Base-by-base conservation (phyloP, 306 rosid species). In the Casuarina equisetifolia region DNA sequence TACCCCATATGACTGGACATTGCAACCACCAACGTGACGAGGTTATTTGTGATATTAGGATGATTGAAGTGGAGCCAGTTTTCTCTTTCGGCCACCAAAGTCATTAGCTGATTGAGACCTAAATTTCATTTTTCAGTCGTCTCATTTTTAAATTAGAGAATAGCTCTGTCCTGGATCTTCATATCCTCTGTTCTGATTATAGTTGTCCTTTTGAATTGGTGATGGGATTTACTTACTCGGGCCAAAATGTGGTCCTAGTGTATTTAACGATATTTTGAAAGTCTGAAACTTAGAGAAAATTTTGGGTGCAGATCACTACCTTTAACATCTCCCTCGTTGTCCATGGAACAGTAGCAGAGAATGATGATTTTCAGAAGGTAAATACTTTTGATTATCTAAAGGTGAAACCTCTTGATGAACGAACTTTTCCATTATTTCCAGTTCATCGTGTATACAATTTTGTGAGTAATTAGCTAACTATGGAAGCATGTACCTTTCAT, bases 301-400 rank as follows among this genome's bases (percentile, higher is more conserved):
- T 78, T 42, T 76, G 62, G 45, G 71, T 85, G 85, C 95, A 94
- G 98, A 73, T 94, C 81, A 89, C 95, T 9, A 92, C 98, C 25
- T 94, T 94, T 78, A 82, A 92, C 89, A 94, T 94, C 82, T 94
- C 98, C 72, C 71, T 85, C 66, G 98, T 94, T 66, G 93, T 89
- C 42, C 98, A 94, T 67, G 98, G 97, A 70, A 94, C 97, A n/a
- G 48, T 87, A 53, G 93, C 98, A 1, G 98, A 94, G 82, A 89
- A 88, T 75, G 70, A 70, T 74, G 97, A 94, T 84, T 94, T 94
- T 88, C 86, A 89, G 84, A 88, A 88, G 98, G 98, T 92, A 94
- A 81, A 61, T 78, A 64, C 54, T 55, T 57, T 35, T 44, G n/a
- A 35, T 45, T 38, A 75, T 70, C 82, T 78, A 63, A 42, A 43